Percentiles rank a stretch among this genome's conserved stretches.
Conservation (phyloP, 2,329 filamentous ascomycete species). For the Mariannaea elegans region DNA sequence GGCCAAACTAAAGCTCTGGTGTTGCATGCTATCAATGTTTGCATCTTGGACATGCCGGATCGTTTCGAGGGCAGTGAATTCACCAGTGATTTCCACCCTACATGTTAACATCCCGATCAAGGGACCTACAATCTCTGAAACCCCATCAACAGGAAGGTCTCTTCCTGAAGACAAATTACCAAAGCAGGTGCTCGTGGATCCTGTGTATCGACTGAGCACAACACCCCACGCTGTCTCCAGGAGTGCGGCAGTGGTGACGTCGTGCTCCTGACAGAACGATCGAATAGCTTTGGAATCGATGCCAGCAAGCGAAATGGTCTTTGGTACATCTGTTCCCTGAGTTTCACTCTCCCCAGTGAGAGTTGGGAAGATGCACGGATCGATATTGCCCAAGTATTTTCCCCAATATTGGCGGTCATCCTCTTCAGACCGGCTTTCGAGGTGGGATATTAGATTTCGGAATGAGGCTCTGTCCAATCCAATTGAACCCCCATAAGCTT, state of each 20-base stretch:
- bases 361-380: not conserved
- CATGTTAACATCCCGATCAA: slow-evolving; percentile 1
- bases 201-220: slow-evolving; percentile 1
- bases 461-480: not conserved
- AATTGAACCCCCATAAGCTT: slow-evolving; percentile 34
- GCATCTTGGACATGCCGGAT: not conserved
- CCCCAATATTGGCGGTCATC: not conserved
- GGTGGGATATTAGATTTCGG: slow-evolving; percentile 7
- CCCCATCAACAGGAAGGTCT: not conserved
- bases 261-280: not conserved
- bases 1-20: not conserved
- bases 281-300: not conserved
- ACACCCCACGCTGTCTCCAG: slow-evolving; percentile 5
- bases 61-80: not conserved
- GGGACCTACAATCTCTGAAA: slow-evolving; percentile 1
- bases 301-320: not conserved
- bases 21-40: not conserved
- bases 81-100: not conserved
- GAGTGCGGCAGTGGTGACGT: not conserved
- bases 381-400: not conserved
- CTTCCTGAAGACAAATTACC: slow-evolving; percentile 3
- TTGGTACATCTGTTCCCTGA: not conserved
- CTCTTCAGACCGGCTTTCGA: not conserved
- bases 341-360: not conserved
- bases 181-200: not conserved